These are phyloP conservation scores for Leccinum ochraceum DNA, from an alignment of 768 basidiomycete genomes.

Conservation along the genomic window DNA sequence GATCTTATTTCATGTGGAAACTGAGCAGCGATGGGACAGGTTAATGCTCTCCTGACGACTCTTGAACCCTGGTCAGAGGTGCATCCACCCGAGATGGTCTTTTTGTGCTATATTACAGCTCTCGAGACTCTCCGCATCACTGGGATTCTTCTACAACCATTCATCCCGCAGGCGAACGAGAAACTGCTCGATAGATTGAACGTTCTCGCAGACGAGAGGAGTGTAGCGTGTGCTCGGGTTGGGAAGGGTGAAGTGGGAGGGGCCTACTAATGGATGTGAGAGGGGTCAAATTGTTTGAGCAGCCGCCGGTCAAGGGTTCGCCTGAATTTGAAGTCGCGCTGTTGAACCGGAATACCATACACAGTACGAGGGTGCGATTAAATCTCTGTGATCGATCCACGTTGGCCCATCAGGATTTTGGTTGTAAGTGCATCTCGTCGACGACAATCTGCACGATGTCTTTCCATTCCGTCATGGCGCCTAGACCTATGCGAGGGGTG, in stretches of 20 bases:
- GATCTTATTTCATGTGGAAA: neutral
- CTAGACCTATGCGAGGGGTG: too few relatives aligned
- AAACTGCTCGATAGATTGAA: slow-evolving; percentile 60
- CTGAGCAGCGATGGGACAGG: slow-evolving; percentile 41
- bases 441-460: too few relatives aligned
- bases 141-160: slow-evolving; percentile 72
- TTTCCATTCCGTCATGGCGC: too few relatives aligned
- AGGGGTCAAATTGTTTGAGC: slow-evolving; percentile 32
- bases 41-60: slow-evolving; percentile 62
- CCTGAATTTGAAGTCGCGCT: neutral
- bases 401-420: too few relatives aligned
- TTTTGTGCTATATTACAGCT: slow-evolving; percentile 50
- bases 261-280: slow-evolving; percentile 17
- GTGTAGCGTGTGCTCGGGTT: slow-evolving; percentile 25
- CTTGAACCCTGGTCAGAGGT: slow-evolving; percentile 65
- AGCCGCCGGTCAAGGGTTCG: slow-evolving; percentile 4
- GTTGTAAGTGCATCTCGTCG: too few relatives aligned
- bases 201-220: slow-evolving; percentile 39
- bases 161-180: slow-evolving; percentile 63
- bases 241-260: slow-evolving; percentile 20
- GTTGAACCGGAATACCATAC: neutral
- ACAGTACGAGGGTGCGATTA: too few relatives aligned
- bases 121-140: slow-evolving; percentile 68
- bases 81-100: slow-evolving; percentile 37
- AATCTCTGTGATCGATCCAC: too few relatives aligned